phyloP scores from a whole-genome alignment of 2,329 filamentous ascomycete species.

The Paecilomyces sp. region DNA sequence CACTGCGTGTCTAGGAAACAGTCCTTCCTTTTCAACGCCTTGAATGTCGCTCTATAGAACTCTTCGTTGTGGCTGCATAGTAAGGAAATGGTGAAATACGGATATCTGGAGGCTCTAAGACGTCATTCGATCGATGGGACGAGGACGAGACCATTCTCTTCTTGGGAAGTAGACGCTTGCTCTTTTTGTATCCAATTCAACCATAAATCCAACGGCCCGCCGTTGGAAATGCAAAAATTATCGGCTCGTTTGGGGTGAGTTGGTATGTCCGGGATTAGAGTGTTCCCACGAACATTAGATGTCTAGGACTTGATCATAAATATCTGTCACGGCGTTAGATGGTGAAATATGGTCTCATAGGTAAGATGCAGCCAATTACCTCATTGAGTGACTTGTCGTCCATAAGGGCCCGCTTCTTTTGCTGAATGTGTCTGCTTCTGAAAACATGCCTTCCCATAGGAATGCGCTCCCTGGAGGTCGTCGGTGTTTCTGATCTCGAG shows the following conservation, averaged over 20 bases:
- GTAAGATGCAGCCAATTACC: conserved; percentile 43
- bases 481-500: conserved; percentile 38
- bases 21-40: neutral
- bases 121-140: neutral
- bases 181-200: neutral
- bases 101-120: neutral
- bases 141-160: neutral
- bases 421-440: conserved; percentile 74
- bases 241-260: neutral
- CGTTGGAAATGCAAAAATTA: neutral
- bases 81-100: neutral
- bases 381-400: conserved; percentile 80
- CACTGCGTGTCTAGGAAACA: neutral
- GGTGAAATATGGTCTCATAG: conserved; percentile 1
- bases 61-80: neutral
- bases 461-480: conserved; percentile 41
- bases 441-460: conserved; percentile 62
- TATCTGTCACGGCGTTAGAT: conserved; percentile 19
- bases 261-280: neutral
- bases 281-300: neutral
- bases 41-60: neutral
- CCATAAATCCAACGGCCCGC: neutral
- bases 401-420: conserved; percentile 77
- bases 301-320: conserved; percentile 27
- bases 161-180: neutral